Evolutionary conservation across 1,284 basidiomycete species (phyloP).

Genomic region (Tetrapyrgos nigripes): DNA sequence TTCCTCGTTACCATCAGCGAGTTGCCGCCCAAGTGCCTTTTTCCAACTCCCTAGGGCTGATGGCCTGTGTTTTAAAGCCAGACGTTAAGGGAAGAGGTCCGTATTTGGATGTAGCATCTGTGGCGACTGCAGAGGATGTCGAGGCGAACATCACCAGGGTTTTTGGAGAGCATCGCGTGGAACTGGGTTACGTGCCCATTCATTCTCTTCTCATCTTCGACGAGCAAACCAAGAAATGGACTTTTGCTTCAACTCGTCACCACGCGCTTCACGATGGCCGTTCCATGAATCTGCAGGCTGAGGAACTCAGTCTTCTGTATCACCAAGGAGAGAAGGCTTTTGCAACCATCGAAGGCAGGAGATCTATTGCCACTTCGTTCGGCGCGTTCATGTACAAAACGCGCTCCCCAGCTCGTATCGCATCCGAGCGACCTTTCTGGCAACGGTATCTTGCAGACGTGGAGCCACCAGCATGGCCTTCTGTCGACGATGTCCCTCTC

Average conservation of each 20-base stretch:
- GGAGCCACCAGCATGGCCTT: neutral
- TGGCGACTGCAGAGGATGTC: neutral
- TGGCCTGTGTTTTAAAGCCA: neutral
- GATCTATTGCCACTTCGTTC: neutral
- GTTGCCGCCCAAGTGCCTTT: neutral
- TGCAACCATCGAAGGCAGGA: neutral
- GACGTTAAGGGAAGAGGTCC: neutral
- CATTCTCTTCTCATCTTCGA: conserved; percentile 2
- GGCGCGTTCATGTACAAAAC: conserved; percentile 2
- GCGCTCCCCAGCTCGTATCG: neutral
- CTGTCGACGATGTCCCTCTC: neutral
- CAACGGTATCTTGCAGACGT: neutral
- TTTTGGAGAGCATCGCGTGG: conserved; percentile 1
- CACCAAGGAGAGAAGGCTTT: neutral
- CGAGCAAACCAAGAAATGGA: neutral
- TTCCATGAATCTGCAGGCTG: neutral
- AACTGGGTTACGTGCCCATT: conserved; percentile 5
- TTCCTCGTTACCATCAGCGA: neutral
- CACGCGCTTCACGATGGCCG: conserved; percentile 8
- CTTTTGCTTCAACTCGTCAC: conserved; percentile 4
- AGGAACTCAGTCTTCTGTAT: conserved; percentile 7
- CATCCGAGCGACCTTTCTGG: neutral
- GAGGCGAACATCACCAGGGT: neutral
- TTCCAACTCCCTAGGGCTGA: neutral
- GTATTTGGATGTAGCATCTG: neutral